These are phyloP conservation scores for Arachis stenosperma DNA, from an alignment of 306 rosid genomes.

Conservation along the genomic window DNA sequence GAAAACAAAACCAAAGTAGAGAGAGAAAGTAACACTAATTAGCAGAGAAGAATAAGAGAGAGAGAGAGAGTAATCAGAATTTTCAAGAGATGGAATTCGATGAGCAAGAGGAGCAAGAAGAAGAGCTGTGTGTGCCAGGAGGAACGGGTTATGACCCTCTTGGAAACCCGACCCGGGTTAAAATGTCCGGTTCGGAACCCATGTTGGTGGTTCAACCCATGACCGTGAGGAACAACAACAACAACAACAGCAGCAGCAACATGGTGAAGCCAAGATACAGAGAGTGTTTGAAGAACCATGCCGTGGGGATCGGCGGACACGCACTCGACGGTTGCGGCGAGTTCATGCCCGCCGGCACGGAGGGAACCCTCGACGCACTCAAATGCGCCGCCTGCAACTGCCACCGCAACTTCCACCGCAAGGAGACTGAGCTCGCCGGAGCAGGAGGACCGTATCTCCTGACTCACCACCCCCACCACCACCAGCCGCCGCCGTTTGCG, in stretches of 20 bases:
- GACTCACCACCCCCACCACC: conserved; percentile 36
- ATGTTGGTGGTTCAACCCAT: conserved; percentile 38
- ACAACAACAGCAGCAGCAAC: background rate
- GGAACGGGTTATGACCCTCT: conserved; percentile 65
- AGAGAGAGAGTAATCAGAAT: background rate
- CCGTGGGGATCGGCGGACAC: conserved; percentile 83
- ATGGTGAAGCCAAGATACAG: conserved; percentile 55
- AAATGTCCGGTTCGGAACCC: conserved; percentile 39
- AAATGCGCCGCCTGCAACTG: conserved; percentile 98
- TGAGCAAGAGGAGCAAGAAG: conserved; percentile 80
- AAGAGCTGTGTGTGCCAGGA: conserved; percentile 63
- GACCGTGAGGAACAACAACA: conserved; percentile 33
- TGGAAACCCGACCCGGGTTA: conserved; percentile 51
- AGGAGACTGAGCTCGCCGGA: conserved; percentile 47
- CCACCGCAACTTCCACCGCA: conserved; percentile 97
- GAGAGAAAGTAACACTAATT: conserved; percentile 7
- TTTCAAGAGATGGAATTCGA: conserved; percentile 69
- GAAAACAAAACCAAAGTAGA: conserved; percentile 19
- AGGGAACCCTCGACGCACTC: conserved; percentile 74
- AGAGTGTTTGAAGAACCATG: conserved; percentile 93
- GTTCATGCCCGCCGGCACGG: conserved; percentile 75
- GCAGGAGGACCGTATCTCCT: conserved; percentile 48
- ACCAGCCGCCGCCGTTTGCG: conserved; percentile 58
- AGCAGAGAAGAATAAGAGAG: background rate
- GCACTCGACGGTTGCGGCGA: conserved; percentile 96